Conservation (phyloP, 2,329 filamentous ascomycete genomes). For the Alternaria sp. region DNA sequence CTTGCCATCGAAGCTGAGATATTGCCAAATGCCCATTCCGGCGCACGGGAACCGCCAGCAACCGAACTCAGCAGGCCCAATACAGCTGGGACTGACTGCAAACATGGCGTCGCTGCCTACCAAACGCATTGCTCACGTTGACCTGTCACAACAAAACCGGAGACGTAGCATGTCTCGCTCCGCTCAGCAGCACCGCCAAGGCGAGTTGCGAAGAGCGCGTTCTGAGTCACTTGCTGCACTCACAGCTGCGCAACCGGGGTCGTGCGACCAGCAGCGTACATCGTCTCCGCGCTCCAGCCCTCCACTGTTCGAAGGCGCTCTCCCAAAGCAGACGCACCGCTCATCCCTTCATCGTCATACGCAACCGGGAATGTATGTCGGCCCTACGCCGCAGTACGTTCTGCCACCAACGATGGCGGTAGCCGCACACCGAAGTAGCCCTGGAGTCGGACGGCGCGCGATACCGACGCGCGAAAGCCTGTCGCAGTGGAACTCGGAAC, state of each 20-base stretch:
- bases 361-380: neutral
- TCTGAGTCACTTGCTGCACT: slow-evolving; percentile 5
- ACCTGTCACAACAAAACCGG: neutral
- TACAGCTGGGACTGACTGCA: neutral
- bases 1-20: neutral
- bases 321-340: neutral
- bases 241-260: neutral
- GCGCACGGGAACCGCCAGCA: neutral
- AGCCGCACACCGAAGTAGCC: neutral
- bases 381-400: neutral
- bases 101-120: neutral
- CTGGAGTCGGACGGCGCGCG: neutral
- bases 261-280: neutral
- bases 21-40: neutral
- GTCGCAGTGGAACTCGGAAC: slow-evolving; percentile 32
- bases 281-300: neutral
- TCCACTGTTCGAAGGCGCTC: neutral
- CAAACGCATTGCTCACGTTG: neutral
- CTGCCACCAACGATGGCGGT: fast-evolving
- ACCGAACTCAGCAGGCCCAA: neutral
- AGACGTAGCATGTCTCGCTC: neutral
- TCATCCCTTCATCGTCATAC: neutral
- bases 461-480: slow-evolving; percentile 27
- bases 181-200: neutral
- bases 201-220: neutral